Conservation (phyloP, 495 filamentous ascomycete genomes). For the Parachaetomium inaequale region DNA sequence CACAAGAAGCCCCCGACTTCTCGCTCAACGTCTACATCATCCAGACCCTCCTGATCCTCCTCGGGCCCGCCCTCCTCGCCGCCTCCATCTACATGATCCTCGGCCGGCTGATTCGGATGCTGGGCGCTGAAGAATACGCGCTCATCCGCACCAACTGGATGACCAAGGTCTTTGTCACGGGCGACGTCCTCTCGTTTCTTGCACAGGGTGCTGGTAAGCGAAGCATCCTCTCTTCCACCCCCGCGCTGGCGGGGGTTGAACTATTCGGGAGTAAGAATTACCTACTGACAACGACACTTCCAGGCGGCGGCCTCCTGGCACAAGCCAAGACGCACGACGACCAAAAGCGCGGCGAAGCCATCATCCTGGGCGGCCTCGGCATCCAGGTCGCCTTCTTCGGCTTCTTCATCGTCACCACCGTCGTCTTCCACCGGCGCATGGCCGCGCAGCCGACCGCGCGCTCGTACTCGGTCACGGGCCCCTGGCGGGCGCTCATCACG, state of each 20-base stretch:
- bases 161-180: conserved; percentile 47
- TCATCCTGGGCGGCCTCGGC: conserved; percentile 46
- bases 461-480: not conserved
- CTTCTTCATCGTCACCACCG: conserved; percentile 46
- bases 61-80: conserved; percentile 42
- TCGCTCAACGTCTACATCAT: conserved; percentile 39
- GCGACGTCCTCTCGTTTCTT: conserved; percentile 44
- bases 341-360: conserved; percentile 38
- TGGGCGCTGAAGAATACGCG: conserved; percentile 39
- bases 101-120: conserved; percentile 42
- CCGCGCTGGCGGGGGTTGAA: not conserved
- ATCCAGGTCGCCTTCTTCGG: conserved; percentile 54
- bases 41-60: conserved; percentile 36
- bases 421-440: conserved; percentile 40
- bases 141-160: conserved; percentile 43
- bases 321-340: conserved; percentile 24
- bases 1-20: conserved; percentile 31
- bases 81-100: conserved; percentile 58
- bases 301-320: conserved; percentile 35
- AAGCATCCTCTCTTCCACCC: too few relatives aligned
- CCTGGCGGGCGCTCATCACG: conserved; percentile 50
- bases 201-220: conserved; percentile 32
- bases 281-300: not conserved
- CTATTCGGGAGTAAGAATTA: not conserved
- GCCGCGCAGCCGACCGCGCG: conserved; percentile 4